Evolutionary conservation across 2,329 filamentous ascomycete genomes (phyloP).

Genomic region (Phyllosticta ampelicida): DNA sequence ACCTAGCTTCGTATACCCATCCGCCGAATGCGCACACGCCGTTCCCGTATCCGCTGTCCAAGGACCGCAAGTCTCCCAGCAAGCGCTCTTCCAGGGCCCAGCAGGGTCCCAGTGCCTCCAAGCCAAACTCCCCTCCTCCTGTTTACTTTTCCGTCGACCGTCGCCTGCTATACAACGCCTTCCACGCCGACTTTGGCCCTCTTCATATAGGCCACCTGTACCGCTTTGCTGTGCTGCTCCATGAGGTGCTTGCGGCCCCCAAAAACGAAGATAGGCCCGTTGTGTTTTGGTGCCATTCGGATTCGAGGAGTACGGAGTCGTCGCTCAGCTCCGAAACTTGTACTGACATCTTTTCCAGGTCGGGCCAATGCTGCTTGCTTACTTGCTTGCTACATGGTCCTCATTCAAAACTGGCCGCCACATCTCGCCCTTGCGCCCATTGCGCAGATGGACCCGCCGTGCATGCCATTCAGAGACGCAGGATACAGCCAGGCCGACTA

Average conservation of each 20-base stretch:
- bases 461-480: constrained; percentile 98
- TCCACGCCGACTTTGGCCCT: constrained; percentile 96
- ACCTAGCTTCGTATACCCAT: constrained; percentile 83
- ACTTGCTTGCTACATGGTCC: constrained; percentile 95
- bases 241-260: constrained; percentile 85
- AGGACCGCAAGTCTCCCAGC: constrained; percentile 54
- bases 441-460: constrained; percentile 87
- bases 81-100: constrained; percentile 62
- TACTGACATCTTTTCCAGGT: constrained; percentile 39
- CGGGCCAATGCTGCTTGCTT: constrained; percentile 91
- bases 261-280: constrained; percentile 83
- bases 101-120: constrained; percentile 41
- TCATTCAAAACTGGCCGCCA: constrained; percentile 95
- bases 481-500: constrained; percentile 98
- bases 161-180: constrained; percentile 88
- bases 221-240: constrained; percentile 89
- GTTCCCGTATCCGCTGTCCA: constrained; percentile 64
- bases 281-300: constrained; percentile 90
- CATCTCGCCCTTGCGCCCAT: constrained; percentile 92
- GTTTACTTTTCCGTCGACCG: constrained; percentile 96
- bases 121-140: constrained; percentile 47
- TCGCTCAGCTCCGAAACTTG: not conserved
- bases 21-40: constrained; percentile 69
- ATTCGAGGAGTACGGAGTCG: constrained; percentile 65
- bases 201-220: constrained; percentile 96